Percentiles rank a stretch among this genome's conserved stretches.
Conservation (phyloP, 257 asterid species). For the Solanum sparsipilum region DNA sequence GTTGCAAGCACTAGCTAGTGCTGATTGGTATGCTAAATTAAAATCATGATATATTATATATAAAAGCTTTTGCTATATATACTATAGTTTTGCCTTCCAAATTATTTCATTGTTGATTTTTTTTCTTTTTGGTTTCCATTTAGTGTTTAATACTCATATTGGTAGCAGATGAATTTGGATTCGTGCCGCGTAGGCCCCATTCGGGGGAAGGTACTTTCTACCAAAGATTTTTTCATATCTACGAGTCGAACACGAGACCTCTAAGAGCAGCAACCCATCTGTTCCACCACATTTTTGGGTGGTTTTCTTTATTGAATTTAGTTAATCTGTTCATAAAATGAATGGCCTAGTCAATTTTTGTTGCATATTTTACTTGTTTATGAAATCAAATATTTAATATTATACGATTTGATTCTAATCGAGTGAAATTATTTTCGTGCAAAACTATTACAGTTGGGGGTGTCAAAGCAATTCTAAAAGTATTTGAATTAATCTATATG, state of each 20-base stretch:
- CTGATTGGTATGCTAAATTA: neutral
- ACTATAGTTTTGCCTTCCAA: neutral
- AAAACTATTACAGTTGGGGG: neutral
- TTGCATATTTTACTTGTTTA: neutral
- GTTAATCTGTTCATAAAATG: neutral
- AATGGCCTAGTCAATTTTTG: neutral
- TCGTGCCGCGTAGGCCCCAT: neutral
- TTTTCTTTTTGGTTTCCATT: too few relatives aligned
- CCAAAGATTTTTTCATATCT: too few relatives aligned
- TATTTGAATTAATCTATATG: neutral
- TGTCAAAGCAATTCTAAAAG: neutral
- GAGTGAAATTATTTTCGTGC: neutral
- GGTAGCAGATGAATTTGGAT: too few relatives aligned
- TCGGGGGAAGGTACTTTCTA: too few relatives aligned
- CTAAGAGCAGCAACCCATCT: too few relatives aligned
- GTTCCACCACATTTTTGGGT: too few relatives aligned
- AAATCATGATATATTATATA: neutral
- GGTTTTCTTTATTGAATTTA: neutral
- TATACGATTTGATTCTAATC: neutral
- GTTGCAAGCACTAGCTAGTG: neutral
- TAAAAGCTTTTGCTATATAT: too few relatives aligned
- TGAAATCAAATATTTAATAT: neutral
- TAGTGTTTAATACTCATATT: neutral
- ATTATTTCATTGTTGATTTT: too few relatives aligned
- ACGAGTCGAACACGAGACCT: too few relatives aligned